Percentiles rank a stretch among this genome's conserved stretches.
Evolutionary conservation across 2,329 filamentous ascomycete species (phyloP).

Genomic region (Diplodia mutila): DNA sequence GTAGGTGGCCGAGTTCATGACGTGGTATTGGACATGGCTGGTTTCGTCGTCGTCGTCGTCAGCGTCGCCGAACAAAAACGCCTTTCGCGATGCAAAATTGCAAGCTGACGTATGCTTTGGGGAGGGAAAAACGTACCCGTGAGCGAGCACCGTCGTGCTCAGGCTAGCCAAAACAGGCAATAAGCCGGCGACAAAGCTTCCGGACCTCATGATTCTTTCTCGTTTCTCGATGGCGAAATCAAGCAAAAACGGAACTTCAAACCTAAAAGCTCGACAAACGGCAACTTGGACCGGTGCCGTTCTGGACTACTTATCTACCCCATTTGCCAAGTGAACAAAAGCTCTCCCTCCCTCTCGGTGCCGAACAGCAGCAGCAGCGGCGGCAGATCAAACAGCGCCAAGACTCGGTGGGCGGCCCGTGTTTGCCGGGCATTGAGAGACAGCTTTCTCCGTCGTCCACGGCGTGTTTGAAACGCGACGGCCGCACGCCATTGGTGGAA

Average conservation of each 20-base stretch:
- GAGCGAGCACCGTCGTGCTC: not conserved
- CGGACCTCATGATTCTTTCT: not conserved
- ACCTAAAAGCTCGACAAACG: not conserved
- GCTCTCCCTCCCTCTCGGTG: not conserved
- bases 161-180: constrained; percentile 18
- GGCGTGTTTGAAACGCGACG: not conserved
- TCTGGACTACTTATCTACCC: not conserved
- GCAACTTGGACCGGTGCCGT: not conserved
- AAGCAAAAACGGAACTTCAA: not conserved
- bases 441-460: not conserved
- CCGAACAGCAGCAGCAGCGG: not conserved
- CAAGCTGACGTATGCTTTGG: not conserved
- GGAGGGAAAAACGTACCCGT: not conserved
- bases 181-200: not conserved
- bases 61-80: not conserved
- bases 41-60: too few relatives aligned
- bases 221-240: not conserved
- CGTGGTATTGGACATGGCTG: constrained; percentile 17
- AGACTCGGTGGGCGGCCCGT: constrained; percentile 3
- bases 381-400: constrained; percentile 19
- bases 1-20: constrained; percentile 24
- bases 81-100: not conserved
- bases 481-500: not conserved
- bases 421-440: not conserved
- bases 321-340: not conserved